Evolutionary conservation across 106 monocot species (phyloP).

Genomic region (Apostasia ramifera): DNA sequence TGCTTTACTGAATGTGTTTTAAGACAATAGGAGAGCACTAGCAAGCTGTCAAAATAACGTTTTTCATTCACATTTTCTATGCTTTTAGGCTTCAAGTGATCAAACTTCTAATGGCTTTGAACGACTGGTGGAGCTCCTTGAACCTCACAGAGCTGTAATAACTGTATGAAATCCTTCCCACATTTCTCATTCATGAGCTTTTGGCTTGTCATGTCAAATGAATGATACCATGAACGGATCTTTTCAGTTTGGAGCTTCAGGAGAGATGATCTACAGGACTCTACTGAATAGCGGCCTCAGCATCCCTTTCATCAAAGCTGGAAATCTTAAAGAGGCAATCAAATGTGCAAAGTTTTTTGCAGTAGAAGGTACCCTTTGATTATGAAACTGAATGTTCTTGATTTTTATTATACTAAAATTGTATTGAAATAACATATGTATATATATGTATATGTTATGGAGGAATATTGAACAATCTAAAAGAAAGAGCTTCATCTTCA

Average conservation of each 20-base stretch:
- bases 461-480: no score
- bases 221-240: not conserved
- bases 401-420: not conserved
- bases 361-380: constrained; percentile 16
- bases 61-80: no score
- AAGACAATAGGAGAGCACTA: no score
- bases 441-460: no score
- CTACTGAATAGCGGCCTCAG: constrained; percentile 25
- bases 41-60: no score
- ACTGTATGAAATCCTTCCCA: constrained; percentile 29
- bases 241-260: constrained; percentile 43
- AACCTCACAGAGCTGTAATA: constrained; percentile 30
- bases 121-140: constrained; percentile 25
- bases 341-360: constrained; percentile 26
- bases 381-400: not conserved
- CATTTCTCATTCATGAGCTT: not conserved
- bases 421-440: not conserved
- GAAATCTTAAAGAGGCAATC: constrained; percentile 33
- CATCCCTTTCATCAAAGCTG: constrained; percentile 27
- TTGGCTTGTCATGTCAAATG: not conserved
- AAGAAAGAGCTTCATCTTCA: no score
- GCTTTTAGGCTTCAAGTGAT: constrained; percentile 9
- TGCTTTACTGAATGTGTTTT: no score
- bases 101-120: constrained; percentile 28
- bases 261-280: constrained; percentile 25